Conservation (phyloP, 73 alveolate species). For the Uronychia binucleata region DNA sequence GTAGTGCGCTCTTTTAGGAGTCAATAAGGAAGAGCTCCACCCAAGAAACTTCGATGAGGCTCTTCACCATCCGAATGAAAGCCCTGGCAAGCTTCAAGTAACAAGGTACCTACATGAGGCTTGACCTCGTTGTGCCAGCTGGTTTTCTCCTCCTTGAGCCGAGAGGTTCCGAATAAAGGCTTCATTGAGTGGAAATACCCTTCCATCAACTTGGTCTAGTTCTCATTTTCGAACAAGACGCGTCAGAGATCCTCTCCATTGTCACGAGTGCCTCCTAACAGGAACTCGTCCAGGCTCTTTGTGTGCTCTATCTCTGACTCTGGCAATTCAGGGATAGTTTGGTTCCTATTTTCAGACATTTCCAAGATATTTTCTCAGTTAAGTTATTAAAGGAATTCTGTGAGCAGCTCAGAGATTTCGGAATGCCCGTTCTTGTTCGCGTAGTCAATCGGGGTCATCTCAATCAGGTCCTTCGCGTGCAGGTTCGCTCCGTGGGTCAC, state of each 20-base stretch:
- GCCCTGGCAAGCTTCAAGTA: not conserved
- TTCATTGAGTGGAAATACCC: not conserved
- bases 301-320: not conserved
- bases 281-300: not conserved
- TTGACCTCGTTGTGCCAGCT: not conserved
- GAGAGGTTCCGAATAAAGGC: not conserved
- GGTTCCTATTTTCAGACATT: not conserved
- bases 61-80: not conserved
- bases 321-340: not conserved
- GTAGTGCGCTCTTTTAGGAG: too few species aligned
- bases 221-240: not conserved
- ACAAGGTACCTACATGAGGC: not conserved
- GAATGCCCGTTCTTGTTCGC: slow-evolving; percentile 9
- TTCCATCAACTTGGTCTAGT: not conserved
- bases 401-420: not conserved
- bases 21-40: too few species aligned
- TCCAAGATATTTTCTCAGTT: not conserved
- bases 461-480: slow-evolving; percentile 9
- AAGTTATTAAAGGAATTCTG: not conserved
- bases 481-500: slow-evolving; percentile 19
- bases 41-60: not conserved
- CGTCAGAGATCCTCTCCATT: not conserved
- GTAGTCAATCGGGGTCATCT: slow-evolving; percentile 27
- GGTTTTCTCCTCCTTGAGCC: not conserved
- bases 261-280: not conserved